phyloP scores from a whole-genome alignment of 2,329 filamentous ascomycete genomes.

The Diaporthe citrichinensis region DNA sequence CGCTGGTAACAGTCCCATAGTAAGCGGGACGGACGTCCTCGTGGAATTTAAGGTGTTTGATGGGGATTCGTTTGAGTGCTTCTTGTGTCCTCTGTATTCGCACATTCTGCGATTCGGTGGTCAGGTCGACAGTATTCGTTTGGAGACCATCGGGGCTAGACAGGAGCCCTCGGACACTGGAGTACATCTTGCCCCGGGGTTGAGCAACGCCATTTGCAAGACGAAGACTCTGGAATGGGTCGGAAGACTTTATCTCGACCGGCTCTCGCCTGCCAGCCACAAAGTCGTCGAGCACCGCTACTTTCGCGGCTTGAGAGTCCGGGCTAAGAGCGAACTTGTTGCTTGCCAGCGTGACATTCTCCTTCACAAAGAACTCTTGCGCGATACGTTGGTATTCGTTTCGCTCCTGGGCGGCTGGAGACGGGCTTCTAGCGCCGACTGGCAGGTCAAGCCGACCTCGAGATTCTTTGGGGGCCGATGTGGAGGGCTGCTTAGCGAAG shows the following conservation, averaged over 20 bases:
- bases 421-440: slow-evolving; percentile 40
- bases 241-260: slow-evolving; percentile 58
- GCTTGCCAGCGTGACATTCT: slow-evolving; percentile 79
- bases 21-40: slow-evolving; percentile 80
- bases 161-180: slow-evolving; percentile 74
- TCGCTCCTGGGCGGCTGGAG: slow-evolving; percentile 42
- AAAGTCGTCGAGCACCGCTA: slow-evolving; percentile 66
- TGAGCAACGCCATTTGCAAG: slow-evolving; percentile 53
- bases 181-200: slow-evolving; percentile 62
- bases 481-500: slow-evolving; percentile 55
- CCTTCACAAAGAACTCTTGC: slow-evolving; percentile 84
- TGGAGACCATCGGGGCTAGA: slow-evolving; percentile 61
- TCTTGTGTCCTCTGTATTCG: slow-evolving; percentile 54
- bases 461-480: slow-evolving; percentile 56
- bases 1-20: slow-evolving; percentile 78
- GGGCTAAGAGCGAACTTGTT: slow-evolving; percentile 70
- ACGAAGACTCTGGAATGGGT: slow-evolving; percentile 62
- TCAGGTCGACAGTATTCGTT: slow-evolving; percentile 52
- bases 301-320: slow-evolving; percentile 67
- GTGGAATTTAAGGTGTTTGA: slow-evolving; percentile 74
- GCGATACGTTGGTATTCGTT: slow-evolving; percentile 79
- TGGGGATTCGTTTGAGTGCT: slow-evolving; percentile 67
- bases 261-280: slow-evolving; percentile 63
- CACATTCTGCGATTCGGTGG: slow-evolving; percentile 57
- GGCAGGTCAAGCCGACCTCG: slow-evolving; percentile 45